phyloP scores from a whole-genome alignment of 352 stramenopile genomes.

The Pythium vanterpoolii region DNA sequence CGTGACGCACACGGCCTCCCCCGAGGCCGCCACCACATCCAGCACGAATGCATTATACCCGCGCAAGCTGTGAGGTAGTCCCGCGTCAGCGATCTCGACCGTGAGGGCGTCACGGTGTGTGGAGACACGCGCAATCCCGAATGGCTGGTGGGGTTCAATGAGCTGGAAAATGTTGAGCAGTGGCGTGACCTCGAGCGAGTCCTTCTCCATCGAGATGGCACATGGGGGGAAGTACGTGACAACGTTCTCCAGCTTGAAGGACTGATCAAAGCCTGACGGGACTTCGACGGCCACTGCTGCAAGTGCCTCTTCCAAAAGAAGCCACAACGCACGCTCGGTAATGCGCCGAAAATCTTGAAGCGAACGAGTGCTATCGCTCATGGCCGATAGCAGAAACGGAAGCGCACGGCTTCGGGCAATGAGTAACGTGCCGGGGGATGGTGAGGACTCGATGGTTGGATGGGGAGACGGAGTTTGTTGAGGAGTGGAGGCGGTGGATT shows the following conservation, averaged over 20 bases:
- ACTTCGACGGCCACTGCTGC: not conserved
- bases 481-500: not conserved
- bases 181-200: not conserved
- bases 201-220: slow-evolving; percentile 21
- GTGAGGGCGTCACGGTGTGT: not conserved
- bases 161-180: slow-evolving; percentile 29
- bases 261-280: not conserved
- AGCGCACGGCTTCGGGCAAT: slow-evolving; percentile 4
- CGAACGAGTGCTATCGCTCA: slow-evolving; percentile 1
- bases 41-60: slow-evolving; percentile 48
- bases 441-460: not conserved
- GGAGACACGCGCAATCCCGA: not conserved
- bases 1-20: slow-evolving; percentile 29
- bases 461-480: too few relatives aligned
- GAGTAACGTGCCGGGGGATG: slow-evolving; percentile 4
- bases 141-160: slow-evolving; percentile 21
- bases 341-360: slow-evolving; percentile 30
- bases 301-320: slow-evolving; percentile 44
- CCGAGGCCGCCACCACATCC: slow-evolving; percentile 34
- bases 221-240: slow-evolving; percentile 1
- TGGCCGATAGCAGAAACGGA: slow-evolving; percentile 4
- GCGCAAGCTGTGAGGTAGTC: slow-evolving; percentile 27
- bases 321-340: slow-evolving; percentile 42
- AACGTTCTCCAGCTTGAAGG: not conserved
- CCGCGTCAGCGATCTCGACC: not conserved